These are phyloP conservation scores for Ceratocystis papillata DNA, from an alignment of 2,329 filamentous ascomycete genomes.

Conservation along the genomic window DNA sequence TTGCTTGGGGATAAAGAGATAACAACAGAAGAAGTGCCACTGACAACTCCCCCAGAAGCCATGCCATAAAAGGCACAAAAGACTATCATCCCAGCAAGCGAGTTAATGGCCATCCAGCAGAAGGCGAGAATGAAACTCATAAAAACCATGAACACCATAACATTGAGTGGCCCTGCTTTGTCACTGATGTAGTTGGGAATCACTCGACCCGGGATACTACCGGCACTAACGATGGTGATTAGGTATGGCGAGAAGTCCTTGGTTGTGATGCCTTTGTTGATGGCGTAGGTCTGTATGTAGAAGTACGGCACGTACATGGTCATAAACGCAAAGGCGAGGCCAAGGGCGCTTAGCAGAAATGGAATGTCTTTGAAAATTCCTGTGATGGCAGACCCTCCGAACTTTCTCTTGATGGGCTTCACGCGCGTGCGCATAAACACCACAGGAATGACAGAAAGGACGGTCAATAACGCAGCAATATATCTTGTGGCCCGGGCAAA, in stretches of 20 bases:
- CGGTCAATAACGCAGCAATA: constrained; percentile 38
- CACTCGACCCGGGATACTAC: constrained; percentile 38
- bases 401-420: constrained; percentile 26
- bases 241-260: constrained; percentile 34
- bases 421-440: constrained; percentile 34
- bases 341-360: constrained; percentile 33
- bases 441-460: constrained; percentile 32
- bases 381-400: constrained; percentile 26
- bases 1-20: constrained; percentile 36
- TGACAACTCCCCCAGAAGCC: constrained; percentile 37
- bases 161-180: constrained; percentile 35
- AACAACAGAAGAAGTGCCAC: constrained; percentile 36
- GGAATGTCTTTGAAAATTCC: constrained; percentile 30
- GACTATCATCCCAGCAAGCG: constrained; percentile 33
- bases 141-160: constrained; percentile 32
- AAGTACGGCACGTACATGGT: constrained; percentile 41
- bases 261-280: constrained; percentile 34
- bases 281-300: constrained; percentile 37
- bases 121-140: constrained; percentile 43
- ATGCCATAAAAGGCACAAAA: constrained; percentile 40
- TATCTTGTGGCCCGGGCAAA: constrained; percentile 44
- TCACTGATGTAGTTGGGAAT: constrained; percentile 38
- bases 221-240: constrained; percentile 38
- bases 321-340: constrained; percentile 35
- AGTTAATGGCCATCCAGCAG: constrained; percentile 35